Evolutionary conservation across 768 basidiomycete species (phyloP).

Genomic region (Mycena amicta): DNA sequence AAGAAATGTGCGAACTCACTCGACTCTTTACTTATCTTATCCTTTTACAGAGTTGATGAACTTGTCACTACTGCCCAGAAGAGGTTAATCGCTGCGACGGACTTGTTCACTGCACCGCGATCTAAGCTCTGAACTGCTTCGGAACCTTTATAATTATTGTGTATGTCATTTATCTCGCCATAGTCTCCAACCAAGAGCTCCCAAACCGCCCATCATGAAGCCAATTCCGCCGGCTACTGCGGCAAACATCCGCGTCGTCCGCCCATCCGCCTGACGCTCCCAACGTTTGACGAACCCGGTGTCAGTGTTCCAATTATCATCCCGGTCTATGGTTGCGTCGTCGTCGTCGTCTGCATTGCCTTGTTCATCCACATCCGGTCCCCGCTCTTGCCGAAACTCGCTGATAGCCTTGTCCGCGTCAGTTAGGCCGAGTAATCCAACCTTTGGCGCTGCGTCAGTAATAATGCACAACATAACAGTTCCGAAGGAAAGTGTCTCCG

Average conservation of each 20-base stretch:
- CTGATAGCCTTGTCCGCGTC: constrained; percentile 37
- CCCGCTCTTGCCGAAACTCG: constrained; percentile 45
- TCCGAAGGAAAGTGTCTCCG: constrained; percentile 61
- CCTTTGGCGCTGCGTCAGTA: constrained; percentile 40
- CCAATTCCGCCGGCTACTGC: constrained; percentile 14
- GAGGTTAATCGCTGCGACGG: no score
- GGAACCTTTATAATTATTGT: no score
- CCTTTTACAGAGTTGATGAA: no score
- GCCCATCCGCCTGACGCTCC: constrained; percentile 4
- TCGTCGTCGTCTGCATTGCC: neutral
- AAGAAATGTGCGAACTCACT: no score
- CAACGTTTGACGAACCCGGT: constrained; percentile 22
- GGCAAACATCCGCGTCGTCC: constrained; percentile 3
- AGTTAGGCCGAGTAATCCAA: constrained; percentile 51
- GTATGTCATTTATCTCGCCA: constrained; percentile 10
- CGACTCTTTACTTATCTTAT: no score
- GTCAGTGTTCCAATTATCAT: constrained; percentile 9
- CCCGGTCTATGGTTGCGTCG: neutral
- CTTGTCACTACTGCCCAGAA: no score
- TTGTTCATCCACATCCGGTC: constrained; percentile 33
- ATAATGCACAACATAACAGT: constrained; percentile 56
- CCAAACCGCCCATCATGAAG: constrained; percentile 14
- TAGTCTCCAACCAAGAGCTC: constrained; percentile 13
- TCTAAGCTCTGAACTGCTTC: no score
- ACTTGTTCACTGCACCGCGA: no score